Base-by-base conservation (phyloP, 192 early-diverging fungal species). In the Thamnidium elegans region DNA sequence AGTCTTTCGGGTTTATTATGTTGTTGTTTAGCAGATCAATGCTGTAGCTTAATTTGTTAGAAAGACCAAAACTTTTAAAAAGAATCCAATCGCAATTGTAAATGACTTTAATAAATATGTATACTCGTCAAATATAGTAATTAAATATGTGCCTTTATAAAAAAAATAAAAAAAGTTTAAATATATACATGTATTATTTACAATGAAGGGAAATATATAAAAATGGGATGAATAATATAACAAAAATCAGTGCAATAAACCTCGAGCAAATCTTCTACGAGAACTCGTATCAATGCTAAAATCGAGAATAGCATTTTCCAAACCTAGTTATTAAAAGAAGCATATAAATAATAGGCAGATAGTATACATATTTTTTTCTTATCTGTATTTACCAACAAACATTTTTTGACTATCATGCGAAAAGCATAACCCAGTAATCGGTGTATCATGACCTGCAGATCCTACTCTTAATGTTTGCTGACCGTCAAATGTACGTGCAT, bases 401-500 rank as follows among this genome's bases (percentile, higher is more conserved):
- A 93, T 75, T 14, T 81, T 81, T 66, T 84, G 82, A 76, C 91
- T 90, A 66, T 94, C 91, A 13, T 91, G 86, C 32, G 92, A 86
- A 73, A 93, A 92, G 6, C 86, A 63, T 17, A 98, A 79, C 3
- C 95, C 95, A 6, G 91, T 89, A 26, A 98, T 93, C 60, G 96
- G 90, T 34, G 86, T 84, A 66, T 98, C 90, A 36, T 63, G 50
- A 11, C 69, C 68, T 6, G 79, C 64, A 5, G 89, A 82, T 11
- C 86, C 86, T 0, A 94, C 92, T 13, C 92, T 85, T 14, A 98
- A 72, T 1, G 89, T 78, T 77, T 98, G 94, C 4, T 84, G 79
- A 23, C 89, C 84, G 51, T 87, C 85, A 71, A 94, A 97, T 11
- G 85, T 92, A 20, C 96, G 79, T 0, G 94, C 91, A 69, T 98